phyloP scores from a whole-genome alignment of 495 filamentous ascomycete species.

The Opeltia flavorubescens region DNA sequence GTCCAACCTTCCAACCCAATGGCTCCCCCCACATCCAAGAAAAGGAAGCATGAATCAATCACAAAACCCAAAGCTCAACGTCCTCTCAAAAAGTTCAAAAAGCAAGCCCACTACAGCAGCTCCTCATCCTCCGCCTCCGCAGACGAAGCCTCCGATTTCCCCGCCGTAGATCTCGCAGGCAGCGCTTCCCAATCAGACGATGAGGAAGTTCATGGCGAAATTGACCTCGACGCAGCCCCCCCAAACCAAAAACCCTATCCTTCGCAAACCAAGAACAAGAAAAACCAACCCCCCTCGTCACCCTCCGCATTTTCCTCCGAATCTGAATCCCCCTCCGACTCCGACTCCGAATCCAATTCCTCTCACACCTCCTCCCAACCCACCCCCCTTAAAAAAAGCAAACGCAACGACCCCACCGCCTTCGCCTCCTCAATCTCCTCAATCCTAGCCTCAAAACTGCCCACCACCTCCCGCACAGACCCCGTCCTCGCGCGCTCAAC shows the following conservation, averaged over 20 bases:
- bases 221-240: conserved; percentile 12
- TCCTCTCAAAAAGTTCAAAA: conserved; percentile 57
- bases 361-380: conserved; percentile 15
- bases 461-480: conserved; percentile 63
- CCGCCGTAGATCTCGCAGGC: conserved; percentile 51
- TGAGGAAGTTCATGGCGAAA: conserved; percentile 33
- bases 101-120: conserved; percentile 60
- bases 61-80: conserved; percentile 38
- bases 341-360: neutral
- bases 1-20: conserved; percentile 14
- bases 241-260: neutral
- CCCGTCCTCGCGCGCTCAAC: conserved; percentile 75
- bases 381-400: conserved; percentile 30
- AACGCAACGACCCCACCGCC: conserved; percentile 79
- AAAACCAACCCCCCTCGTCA: neutral
- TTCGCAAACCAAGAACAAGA: too few relatives aligned
- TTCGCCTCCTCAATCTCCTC: conserved; percentile 86
- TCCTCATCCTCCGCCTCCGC: conserved; percentile 33
- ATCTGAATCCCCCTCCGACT: neutral
- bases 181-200: conserved; percentile 30
- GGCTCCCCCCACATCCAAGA: conserved; percentile 34
- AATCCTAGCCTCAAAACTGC: conserved; percentile 77
- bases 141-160: conserved; percentile 39
- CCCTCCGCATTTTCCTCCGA: neutral
- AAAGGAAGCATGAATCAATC: conserved; percentile 45